phyloP scores from a whole-genome alignment of 306 rosid species.

The Cyclanthera cordifolia region DNA sequence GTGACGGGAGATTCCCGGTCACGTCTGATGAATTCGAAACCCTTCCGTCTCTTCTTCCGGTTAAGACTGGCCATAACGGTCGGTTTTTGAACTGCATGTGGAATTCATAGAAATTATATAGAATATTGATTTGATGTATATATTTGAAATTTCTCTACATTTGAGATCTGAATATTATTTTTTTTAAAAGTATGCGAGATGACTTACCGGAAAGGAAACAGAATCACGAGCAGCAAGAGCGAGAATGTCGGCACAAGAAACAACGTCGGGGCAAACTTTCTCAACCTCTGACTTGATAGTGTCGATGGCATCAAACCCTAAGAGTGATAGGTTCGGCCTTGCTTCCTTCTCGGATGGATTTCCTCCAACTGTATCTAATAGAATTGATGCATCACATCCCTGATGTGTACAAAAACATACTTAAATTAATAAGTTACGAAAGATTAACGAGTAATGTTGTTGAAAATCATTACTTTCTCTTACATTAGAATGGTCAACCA shows the following conservation, averaged over 20 bases:
- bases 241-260: conserved; percentile 32
- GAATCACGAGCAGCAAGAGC: conserved; percentile 30
- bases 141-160: no score
- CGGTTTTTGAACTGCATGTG: conserved; percentile 16
- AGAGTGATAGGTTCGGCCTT: conserved; percentile 14
- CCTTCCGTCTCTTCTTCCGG: conserved; percentile 38
- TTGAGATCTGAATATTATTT: no score
- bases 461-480: no score
- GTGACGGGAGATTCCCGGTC: conserved; percentile 25
- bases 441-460: no score
- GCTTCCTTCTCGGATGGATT: conserved; percentile 25
- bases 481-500: no score
- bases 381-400: conserved; percentile 34
- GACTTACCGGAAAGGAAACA: conserved; percentile 25
- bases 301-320: conserved; percentile 30
- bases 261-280: conserved; percentile 15
- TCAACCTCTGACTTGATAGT: conserved; percentile 24
- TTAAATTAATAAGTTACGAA: no score
- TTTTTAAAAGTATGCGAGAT: no score
- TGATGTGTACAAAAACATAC: neutral
- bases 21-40: conserved; percentile 21
- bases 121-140: no score
- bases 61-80: conserved; percentile 16
- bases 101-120: neutral
- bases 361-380: conserved; percentile 17